A percentile compares a stretch with the other conserved stretches of the same genome.
These are phyloP conservation scores for Cotoneaster glaucophyllus DNA, from an alignment of 306 rosid genomes.

Conservation along the genomic window DNA sequence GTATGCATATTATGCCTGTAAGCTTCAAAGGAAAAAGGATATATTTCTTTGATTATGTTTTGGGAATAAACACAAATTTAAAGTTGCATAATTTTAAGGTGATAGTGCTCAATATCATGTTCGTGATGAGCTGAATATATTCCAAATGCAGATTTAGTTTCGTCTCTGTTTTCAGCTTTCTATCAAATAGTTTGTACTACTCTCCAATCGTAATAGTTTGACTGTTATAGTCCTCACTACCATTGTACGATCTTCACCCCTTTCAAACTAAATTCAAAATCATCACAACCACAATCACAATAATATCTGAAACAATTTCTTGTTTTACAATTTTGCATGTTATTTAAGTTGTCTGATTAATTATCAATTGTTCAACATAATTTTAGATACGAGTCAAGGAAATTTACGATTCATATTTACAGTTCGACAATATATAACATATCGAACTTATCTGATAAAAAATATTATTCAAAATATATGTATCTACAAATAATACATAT, in stretches of 20 bases:
- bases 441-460: background rate
- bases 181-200: background rate
- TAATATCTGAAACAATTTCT: background rate
- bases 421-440: background rate
- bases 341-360: background rate
- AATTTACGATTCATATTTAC: background rate
- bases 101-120: background rate
- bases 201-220: background rate
- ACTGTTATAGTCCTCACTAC: background rate
- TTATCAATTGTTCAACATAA: no score
- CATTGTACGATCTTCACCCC: background rate
- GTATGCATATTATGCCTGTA: background rate
- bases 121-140: background rate
- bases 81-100: background rate
- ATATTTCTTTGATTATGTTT: background rate
- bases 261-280: background rate
- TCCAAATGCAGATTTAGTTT: background rate
- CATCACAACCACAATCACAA: background rate
- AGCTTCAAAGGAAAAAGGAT: constrained; percentile 9
- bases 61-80: no score
- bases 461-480: background rate
- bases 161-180: background rate
- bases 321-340: background rate
- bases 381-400: no score
- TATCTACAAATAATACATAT: background rate